phyloP scores from a whole-genome alignment of 129 eudicot genomes.

The Flaveria ramosissima region DNA sequence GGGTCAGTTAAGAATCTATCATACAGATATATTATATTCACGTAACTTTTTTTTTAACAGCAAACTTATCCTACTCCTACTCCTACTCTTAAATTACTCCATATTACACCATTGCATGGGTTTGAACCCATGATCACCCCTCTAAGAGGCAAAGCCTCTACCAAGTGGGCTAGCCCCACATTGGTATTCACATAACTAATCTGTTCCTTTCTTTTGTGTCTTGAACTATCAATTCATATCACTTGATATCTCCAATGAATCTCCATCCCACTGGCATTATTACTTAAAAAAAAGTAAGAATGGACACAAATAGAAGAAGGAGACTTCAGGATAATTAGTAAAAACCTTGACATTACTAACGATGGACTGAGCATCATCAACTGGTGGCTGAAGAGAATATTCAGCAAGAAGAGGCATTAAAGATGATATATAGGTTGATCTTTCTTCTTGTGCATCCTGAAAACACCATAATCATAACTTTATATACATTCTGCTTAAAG shows the following conservation, averaged over 20 bases:
- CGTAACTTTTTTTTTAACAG: neutral
- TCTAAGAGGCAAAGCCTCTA: too few species aligned
- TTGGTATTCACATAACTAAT: neutral
- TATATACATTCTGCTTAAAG: slow-evolving; percentile 10
- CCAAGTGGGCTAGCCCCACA: too few species aligned
- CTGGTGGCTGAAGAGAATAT: slow-evolving; percentile 82
- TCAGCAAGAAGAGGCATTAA: slow-evolving; percentile 93
- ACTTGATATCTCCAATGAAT: neutral
- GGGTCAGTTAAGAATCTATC: neutral
- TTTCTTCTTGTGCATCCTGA: slow-evolving; percentile 93
- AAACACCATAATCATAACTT: slow-evolving; percentile 21
- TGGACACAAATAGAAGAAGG: neutral
- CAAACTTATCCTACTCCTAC: too few species aligned
- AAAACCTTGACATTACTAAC: slow-evolving; percentile 86
- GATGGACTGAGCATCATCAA: slow-evolving; percentile 83
- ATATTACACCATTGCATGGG: too few species aligned
- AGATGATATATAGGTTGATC: slow-evolving; percentile 71
- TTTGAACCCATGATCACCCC: too few species aligned
- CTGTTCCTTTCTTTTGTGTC: neutral
- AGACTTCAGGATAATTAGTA: neutral
- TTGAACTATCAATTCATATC: neutral
- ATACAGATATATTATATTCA: neutral
- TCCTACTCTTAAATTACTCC: too few species aligned
- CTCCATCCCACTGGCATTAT: neutral
- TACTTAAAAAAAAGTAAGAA: neutral